Percentiles rank a stretch among this genome's conserved stretches.
Conservation (phyloP, 441 rosid genomes). For the Brassica balearica region DNA sequence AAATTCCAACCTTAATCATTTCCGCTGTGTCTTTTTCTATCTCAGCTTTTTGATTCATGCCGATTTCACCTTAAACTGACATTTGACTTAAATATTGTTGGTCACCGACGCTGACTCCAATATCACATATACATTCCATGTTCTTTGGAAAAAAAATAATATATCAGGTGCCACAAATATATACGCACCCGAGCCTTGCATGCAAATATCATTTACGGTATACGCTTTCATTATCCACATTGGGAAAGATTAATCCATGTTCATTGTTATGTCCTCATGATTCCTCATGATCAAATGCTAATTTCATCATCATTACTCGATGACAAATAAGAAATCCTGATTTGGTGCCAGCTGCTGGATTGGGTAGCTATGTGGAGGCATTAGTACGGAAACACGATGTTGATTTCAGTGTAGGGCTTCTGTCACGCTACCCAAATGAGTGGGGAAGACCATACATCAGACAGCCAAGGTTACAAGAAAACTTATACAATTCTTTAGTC, state of each 20-base stretch:
- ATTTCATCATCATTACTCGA: not conserved
- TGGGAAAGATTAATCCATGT: conserved; percentile 87
- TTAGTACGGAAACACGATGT: conserved; percentile 88
- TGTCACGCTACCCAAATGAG: conserved; percentile 58
- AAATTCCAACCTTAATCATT: too few relatives aligned
- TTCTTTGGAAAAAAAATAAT: too few relatives aligned
- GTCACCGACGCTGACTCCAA: too few relatives aligned
- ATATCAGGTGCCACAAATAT: conserved; percentile 85
- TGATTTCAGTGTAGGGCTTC: conserved; percentile 74
- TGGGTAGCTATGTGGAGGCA: conserved; percentile 96
- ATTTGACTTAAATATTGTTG: too few relatives aligned
- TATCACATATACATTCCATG: too few relatives aligned
- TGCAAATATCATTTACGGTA: conserved; percentile 63
- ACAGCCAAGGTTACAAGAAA: too few relatives aligned
- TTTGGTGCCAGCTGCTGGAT: conserved; percentile 77
- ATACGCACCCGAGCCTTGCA: conserved; percentile 97
- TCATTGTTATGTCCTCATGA: conserved; percentile 25
- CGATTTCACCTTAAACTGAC: too few relatives aligned
- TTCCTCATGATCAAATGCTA: conserved; percentile 1
- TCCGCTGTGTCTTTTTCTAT: too few relatives aligned
- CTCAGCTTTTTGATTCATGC: too few relatives aligned
- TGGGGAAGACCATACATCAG: conserved; percentile 43
- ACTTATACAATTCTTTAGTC: not conserved
- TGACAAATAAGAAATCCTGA: conserved; percentile 22
- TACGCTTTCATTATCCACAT: conserved; percentile 60